Base-by-base conservation (phyloP, 2,329 filamentous ascomycete genomes). In the Cercospora beticola region DNA sequence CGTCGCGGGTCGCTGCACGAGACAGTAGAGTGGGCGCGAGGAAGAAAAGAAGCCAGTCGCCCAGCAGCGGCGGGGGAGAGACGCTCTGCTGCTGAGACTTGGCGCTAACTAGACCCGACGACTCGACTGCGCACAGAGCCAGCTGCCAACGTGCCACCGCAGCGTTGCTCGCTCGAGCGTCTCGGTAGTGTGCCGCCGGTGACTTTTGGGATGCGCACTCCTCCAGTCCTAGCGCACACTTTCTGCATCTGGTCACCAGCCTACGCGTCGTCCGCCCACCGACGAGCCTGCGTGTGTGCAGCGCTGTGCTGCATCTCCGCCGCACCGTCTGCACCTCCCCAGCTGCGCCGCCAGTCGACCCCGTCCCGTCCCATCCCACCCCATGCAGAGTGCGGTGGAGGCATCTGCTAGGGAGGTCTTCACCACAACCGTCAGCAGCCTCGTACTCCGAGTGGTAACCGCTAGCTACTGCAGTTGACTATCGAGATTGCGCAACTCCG, bases 1-100 rank as follows among this genome's bases (percentile, higher is more conserved):
- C 28, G 62, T 64, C 31, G 62, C 62, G 23, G 54, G 40, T 64
- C 62, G 62, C 62, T 57, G 62, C 49, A n/a, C 14, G 43, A 52
- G 46, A 56, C 43, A 31, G 46, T 10, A 21, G 28, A 40, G 49
- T 36, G 26, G 26, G 46, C 52, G 62, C 36, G 36, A 30, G 30
- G 40, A 63, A 63, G 46, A 63, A 18, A 49, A 26, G 61, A 63
- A 31, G 36, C 36, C 36, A n/a, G 5, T 43, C 49, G 49, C 18
- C 49, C 49, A 54, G 49, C 49, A 54, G 49, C 49, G 49, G 49
- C 21, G 49, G 21, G 49, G 49, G 49, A 28, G 49, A 28, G 49
- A 10, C 23, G 49, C 49, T 23, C 49, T 54, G 49, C 49, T 28
- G 49, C 49, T 16, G 26, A 26, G 49, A 28, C 49, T 28, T 28